These are phyloP conservation scores for Steccherinum ochraceum DNA, from an alignment of 768 basidiomycete species.

Conservation along the genomic window DNA sequence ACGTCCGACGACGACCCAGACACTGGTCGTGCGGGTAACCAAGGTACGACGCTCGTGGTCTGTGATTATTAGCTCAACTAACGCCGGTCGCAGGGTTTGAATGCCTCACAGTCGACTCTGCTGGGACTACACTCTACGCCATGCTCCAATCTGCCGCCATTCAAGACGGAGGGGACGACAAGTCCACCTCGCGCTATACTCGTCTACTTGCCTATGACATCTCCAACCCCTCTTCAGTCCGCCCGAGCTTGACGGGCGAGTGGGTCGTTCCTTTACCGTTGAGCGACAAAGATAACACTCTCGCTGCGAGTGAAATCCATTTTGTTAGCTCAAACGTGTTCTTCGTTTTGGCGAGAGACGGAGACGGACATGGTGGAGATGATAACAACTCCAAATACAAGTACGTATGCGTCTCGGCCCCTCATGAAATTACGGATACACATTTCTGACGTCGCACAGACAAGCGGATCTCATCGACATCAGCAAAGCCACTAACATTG, in stretches of 20 bases:
- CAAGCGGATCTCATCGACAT: conserved; percentile 57
- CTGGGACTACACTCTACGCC: conserved; percentile 47
- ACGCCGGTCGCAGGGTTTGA: conserved; percentile 41
- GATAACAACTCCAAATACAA: conserved; percentile 47
- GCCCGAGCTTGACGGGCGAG: conserved; percentile 43
- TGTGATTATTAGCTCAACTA: not conserved
- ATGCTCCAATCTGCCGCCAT: conserved; percentile 58
- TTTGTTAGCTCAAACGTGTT: conserved; percentile 50
- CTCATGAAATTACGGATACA: not conserved
- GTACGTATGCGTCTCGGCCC: conserved; percentile 22
- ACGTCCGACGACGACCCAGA: conserved; percentile 40
- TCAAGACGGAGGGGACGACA: conserved; percentile 52
- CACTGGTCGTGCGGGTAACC: conserved; percentile 50
- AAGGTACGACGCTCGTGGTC: conserved; percentile 36
- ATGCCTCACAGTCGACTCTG: conserved; percentile 45
- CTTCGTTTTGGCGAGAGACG: conserved; percentile 53
- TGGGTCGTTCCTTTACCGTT: conserved; percentile 55
- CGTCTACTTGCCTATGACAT: conserved; percentile 54
- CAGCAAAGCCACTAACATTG: conserved; percentile 53
- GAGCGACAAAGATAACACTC: conserved; percentile 44
- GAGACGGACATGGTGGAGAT: conserved; percentile 50
- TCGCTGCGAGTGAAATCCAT: conserved; percentile 50
- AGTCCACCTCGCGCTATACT: conserved; percentile 43
- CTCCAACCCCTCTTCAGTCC: conserved; percentile 21
- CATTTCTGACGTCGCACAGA: conserved; percentile 23